Evolutionary conservation across 352 stramenopile species (phyloP), one percentile per base, ranked within the genome.

Genomic region (Phytophthora sojae): DNA sequence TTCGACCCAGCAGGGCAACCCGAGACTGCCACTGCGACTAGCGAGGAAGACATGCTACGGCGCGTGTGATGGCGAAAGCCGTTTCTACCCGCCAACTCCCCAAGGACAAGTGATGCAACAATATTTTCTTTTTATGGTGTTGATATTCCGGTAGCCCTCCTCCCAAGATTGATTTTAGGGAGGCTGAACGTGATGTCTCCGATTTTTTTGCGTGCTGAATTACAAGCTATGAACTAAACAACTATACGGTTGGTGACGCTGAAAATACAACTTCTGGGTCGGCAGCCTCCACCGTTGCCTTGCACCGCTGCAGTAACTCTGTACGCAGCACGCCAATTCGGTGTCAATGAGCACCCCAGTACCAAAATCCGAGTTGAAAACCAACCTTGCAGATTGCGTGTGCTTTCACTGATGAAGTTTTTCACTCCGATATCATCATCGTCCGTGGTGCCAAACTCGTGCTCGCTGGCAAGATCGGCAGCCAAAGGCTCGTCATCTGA

Each of bases 1-100:
- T 91, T 86, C 56, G 80, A 86, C 30, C 62, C 55, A 47, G 32
- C 61, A 66, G 56, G 42, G 1, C 68, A 50, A 19, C 4, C 37
- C 37, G 69, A 55, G 32, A 74, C 59, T 19, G 59, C 61, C 15
- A 63, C 61, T 37, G 70, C 70, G 60, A 80, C 67, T 57, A 86
- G 79, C 23, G 78, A 92, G 55, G 73, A 89, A 53, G 83, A 92
- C 62, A 84, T 93, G 61, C 67, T 92, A 55, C 77, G 77, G 51
- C 88, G 83, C 58, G 85, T 91, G 32, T 83, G 64, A 81, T 62
- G 59, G 45, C 25, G 7, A 19, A 53, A 61, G 1, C 14, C 17
- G 17, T 45, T 9, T 57, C n/a, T 60, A 56, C 53, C 44, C 44
- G 23, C 23, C n/a, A 21, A 32, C 29, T 32, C 29, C 35, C 14